A percentile compares a stretch with the other conserved stretches of the same genome.
phyloP scores from a whole-genome alignment of 2,329 filamentous ascomycete species.

The Leptographium lundbergii region DNA sequence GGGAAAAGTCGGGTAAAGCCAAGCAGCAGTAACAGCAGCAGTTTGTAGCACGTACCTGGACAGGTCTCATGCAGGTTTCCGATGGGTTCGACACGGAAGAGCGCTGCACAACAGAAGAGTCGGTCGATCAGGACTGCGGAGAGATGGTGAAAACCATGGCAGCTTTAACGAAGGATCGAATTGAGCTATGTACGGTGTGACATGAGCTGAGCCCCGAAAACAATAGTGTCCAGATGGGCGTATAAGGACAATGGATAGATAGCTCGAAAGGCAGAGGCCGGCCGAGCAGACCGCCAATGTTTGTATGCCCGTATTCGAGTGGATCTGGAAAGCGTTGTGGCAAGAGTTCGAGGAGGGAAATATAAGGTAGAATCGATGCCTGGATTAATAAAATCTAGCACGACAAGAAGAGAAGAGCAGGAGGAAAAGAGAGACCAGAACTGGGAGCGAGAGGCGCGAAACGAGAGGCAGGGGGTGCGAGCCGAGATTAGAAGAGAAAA shows the following conservation, averaged over 20 bases:
- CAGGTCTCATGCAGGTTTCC: constrained; percentile 2
- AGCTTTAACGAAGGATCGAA: not conserved
- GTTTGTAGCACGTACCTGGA: not conserved
- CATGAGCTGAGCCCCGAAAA: not conserved
- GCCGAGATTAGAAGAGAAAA: not conserved
- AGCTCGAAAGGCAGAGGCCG: not conserved
- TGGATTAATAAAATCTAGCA: not conserved
- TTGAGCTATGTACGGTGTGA: not conserved
- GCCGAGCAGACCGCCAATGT: not conserved
- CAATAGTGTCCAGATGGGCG: not conserved
- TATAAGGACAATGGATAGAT: not conserved
- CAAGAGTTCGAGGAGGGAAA: not conserved
- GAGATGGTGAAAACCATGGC: not conserved
- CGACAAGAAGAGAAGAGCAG: not conserved
- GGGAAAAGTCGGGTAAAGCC: not conserved
- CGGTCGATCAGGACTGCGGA: not conserved
- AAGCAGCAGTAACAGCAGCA: not conserved
- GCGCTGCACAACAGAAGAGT: constrained; percentile 1
- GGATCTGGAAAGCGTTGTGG: not conserved
- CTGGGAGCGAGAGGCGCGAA: not conserved
- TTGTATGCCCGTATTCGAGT: not conserved
- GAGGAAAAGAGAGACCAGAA: not conserved
- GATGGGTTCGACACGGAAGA: not conserved
- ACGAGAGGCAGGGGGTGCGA: not conserved
- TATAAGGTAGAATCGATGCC: not conserved